These are phyloP conservation scores for Extremus antarcticus DNA, from an alignment of 495 filamentous ascomycete genomes.

Conservation along the genomic window DNA sequence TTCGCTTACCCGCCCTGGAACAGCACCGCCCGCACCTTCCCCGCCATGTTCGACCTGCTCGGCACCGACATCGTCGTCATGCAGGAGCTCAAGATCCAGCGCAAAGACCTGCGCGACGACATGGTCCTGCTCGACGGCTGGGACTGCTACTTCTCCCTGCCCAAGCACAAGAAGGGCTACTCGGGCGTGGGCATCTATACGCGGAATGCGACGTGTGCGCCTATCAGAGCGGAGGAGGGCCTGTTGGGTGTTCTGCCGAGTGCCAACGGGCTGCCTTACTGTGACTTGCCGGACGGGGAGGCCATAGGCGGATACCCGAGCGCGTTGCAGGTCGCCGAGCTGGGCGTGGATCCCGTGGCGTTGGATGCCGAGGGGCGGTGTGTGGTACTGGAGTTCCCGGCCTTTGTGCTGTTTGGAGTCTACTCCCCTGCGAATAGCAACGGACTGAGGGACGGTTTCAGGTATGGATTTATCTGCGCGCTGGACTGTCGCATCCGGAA, in stretches of 20 bases:
- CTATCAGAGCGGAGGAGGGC: conserved; percentile 88
- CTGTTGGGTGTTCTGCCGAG: conserved; percentile 76
- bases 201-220: conserved; percentile 74
- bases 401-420: conserved; percentile 82
- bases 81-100: conserved; percentile 94
- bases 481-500: conserved; percentile 78
- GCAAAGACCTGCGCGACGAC: conserved; percentile 85
- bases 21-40: conserved; percentile 72
- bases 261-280: conserved; percentile 61
- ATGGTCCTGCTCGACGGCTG: conserved; percentile 94
- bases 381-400: conserved; percentile 87
- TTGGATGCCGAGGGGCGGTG: conserved; percentile 90
- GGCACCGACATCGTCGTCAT: conserved; percentile 90
- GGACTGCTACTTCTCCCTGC: conserved; percentile 94
- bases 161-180: conserved; percentile 93
- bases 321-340: conserved; percentile 48
- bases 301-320: conserved; percentile 88
- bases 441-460: conserved; percentile 72
- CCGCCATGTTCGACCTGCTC: conserved; percentile 90
- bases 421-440: conserved; percentile 86
- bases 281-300: conserved; percentile 63
- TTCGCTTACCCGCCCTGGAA: conserved; percentile 95
- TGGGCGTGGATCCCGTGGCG: conserved; percentile 51
- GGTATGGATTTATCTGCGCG: conserved; percentile 65
- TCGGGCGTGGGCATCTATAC: conserved; percentile 94